These are phyloP conservation scores for Leccinum variabile DNA, from an alignment of 1,284 basidiomycete genomes.

Conservation along the genomic window DNA sequence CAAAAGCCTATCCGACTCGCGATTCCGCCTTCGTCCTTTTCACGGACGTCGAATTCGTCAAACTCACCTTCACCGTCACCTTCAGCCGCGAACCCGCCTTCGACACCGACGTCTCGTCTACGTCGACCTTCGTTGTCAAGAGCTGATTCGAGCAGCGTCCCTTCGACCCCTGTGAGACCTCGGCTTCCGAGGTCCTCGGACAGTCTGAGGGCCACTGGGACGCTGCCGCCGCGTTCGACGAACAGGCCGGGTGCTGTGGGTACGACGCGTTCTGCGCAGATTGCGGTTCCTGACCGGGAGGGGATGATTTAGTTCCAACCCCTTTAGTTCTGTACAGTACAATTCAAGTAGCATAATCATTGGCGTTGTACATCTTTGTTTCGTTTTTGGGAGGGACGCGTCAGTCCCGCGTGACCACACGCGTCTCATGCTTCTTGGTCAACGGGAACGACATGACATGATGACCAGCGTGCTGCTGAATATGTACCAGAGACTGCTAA, in stretches of 20 bases:
- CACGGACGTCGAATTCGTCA: constrained; percentile 30
- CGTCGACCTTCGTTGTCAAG: constrained; percentile 24
- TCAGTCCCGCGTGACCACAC: constrained; percentile 23
- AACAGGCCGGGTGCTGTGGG: constrained; percentile 58
- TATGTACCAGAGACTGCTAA: too few relatives aligned
- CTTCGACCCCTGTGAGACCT: constrained; percentile 11
- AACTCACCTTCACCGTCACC: constrained; percentile 31
- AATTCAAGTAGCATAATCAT: too few relatives aligned
- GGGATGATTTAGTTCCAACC: constrained; percentile 52
- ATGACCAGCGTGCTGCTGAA: too few relatives aligned
- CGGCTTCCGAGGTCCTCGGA: constrained; percentile 23
- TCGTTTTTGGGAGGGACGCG: constrained; percentile 7
- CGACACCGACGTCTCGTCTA: constrained; percentile 15
- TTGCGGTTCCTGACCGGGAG: constrained; percentile 49
- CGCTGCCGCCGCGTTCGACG: constrained; percentile 57
- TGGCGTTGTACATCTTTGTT: too few relatives aligned
- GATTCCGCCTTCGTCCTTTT: constrained; percentile 27
- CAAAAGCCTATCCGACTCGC: constrained; percentile 24
- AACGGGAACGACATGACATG: too few relatives aligned
- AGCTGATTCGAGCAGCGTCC: constrained; percentile 16
- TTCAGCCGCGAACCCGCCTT: constrained; percentile 14
- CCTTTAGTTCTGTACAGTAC: not conserved
- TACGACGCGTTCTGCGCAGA: constrained; percentile 43
- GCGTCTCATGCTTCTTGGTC: constrained; percentile 8
- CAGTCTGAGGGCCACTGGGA: constrained; percentile 38